These are phyloP conservation scores for Cladophialophora yegresii DNA, from an alignment of 2,329 filamentous ascomycete genomes.

Conservation along the genomic window DNA sequence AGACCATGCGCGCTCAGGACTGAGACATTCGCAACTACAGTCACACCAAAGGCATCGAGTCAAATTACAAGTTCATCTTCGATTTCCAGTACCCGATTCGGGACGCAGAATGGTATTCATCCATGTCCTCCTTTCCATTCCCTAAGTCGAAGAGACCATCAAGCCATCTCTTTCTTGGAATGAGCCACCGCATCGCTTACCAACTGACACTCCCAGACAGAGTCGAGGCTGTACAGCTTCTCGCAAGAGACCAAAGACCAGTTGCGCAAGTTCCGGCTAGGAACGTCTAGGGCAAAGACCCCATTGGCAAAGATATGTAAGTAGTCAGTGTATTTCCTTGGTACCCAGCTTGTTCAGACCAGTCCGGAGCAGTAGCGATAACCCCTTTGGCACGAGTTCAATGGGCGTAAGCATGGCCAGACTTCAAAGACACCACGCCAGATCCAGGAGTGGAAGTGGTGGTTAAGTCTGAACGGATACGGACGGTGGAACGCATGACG, in stretches of 20 bases:
- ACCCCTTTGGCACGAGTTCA: background rate
- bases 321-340: constrained; percentile 41
- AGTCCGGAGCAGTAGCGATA: background rate
- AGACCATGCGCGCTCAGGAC: background rate
- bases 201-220: constrained; percentile 57
- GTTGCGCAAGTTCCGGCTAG: constrained; percentile 90
- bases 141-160: background rate
- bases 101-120: background rate
- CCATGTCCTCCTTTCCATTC: background rate
- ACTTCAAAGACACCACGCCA: background rate
- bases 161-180: background rate
- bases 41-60: background rate
- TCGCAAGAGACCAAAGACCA: constrained; percentile 85
- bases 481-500: background rate
- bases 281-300: constrained; percentile 80
- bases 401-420: background rate
- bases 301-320: constrained; percentile 94
- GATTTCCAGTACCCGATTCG: background rate
- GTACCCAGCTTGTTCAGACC: background rate
- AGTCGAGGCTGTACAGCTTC: constrained; percentile 89
- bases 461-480: background rate
- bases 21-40: background rate
- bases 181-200: background rate
- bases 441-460: background rate
- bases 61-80: background rate